These are phyloP conservation scores for Penicillium desertorum DNA, from an alignment of 495 filamentous ascomycete genomes.

Conservation along the genomic window DNA sequence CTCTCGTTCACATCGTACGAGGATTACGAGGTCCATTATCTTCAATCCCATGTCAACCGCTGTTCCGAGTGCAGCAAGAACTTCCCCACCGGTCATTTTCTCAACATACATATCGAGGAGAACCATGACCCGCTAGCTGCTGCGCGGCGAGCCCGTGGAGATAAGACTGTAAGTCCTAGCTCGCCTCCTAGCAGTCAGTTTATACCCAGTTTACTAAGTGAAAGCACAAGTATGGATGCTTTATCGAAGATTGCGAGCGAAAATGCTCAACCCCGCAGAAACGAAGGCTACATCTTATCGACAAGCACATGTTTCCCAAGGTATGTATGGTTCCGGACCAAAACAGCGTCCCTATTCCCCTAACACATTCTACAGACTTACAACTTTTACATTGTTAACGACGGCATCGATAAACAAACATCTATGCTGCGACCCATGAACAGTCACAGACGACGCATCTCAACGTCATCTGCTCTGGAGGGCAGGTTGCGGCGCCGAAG, in stretches of 20 bases:
- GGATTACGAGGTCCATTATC: slow-evolving; percentile 87
- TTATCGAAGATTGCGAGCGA: slow-evolving; percentile 83
- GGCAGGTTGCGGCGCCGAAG: slow-evolving; percentile 42
- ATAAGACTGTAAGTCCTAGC: slow-evolving; percentile 72
- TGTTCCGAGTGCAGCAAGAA: slow-evolving; percentile 80
- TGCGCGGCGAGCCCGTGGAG: slow-evolving; percentile 70
- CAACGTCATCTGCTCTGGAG: slow-evolving; percentile 42
- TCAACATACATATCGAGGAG: slow-evolving; percentile 86
- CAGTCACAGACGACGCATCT: slow-evolving; percentile 50
- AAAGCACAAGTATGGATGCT: slow-evolving; percentile 69
- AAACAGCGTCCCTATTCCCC: background rate
- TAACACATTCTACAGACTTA: slow-evolving; percentile 57
- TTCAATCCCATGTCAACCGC: slow-evolving; percentile 75
- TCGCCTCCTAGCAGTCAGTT: background rate
- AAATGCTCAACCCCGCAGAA: slow-evolving; percentile 84
- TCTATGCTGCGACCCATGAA: slow-evolving; percentile 64
- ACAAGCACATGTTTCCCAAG: slow-evolving; percentile 92
- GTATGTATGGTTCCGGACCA: slow-evolving; percentile 41
- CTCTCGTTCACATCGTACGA: slow-evolving; percentile 70
- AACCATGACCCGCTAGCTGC: slow-evolving; percentile 80
- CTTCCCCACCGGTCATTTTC: slow-evolving; percentile 67
- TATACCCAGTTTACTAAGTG: background rate
- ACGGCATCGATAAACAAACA: slow-evolving; percentile 79
- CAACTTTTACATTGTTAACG: slow-evolving; percentile 84
- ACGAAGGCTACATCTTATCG: slow-evolving; percentile 80